These are phyloP conservation scores for Coemansia sp. DNA, from an alignment of 192 early-diverging fungal species.

Conservation along the genomic window DNA sequence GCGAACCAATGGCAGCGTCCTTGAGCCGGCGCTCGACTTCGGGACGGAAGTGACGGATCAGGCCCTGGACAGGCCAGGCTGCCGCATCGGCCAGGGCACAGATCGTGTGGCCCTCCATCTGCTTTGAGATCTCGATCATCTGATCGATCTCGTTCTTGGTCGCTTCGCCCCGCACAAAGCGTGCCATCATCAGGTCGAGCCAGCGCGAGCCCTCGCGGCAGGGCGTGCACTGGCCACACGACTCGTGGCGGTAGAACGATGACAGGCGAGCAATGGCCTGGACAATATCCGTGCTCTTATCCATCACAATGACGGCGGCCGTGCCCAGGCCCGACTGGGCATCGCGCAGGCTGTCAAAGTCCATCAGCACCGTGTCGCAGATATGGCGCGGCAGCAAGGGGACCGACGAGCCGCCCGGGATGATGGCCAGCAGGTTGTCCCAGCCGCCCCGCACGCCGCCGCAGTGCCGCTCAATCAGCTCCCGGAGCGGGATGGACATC, in stretches of 20 bases:
- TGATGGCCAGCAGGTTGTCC: constrained; percentile 97
- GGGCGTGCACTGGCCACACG: constrained; percentile 98
- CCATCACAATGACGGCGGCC: constrained; percentile 97
- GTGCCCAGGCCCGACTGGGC: constrained; percentile 91
- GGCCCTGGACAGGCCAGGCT: constrained; percentile 95
- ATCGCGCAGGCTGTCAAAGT: constrained; percentile 96
- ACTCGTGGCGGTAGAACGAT: constrained; percentile 96
- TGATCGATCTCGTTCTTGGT: constrained; percentile 86
- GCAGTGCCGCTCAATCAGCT: constrained; percentile 89
- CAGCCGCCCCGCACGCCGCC: constrained; percentile 97
- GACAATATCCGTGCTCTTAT: constrained; percentile 95
- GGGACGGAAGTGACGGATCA: constrained; percentile 81
- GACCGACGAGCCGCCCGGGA: constrained; percentile 95
- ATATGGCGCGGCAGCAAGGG: constrained; percentile 79
- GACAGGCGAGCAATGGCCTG: constrained; percentile 85
- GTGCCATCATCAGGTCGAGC: constrained; percentile 93
- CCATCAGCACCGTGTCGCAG: constrained; percentile 93
- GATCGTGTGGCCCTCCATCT: constrained; percentile 99
- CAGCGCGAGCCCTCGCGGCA: constrained; percentile 95
- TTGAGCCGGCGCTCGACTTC: constrained; percentile 32
- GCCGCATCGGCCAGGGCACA: constrained; percentile 98
- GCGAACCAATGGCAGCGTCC: constrained; percentile 20
- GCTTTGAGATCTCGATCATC: constrained; percentile 89
- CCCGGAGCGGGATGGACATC: constrained; percentile 93
- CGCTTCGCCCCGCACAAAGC: constrained; percentile 85